Conservation (phyloP, 2,329 filamentous ascomycete genomes). For the Rhynchosporium graminicola region DNA sequence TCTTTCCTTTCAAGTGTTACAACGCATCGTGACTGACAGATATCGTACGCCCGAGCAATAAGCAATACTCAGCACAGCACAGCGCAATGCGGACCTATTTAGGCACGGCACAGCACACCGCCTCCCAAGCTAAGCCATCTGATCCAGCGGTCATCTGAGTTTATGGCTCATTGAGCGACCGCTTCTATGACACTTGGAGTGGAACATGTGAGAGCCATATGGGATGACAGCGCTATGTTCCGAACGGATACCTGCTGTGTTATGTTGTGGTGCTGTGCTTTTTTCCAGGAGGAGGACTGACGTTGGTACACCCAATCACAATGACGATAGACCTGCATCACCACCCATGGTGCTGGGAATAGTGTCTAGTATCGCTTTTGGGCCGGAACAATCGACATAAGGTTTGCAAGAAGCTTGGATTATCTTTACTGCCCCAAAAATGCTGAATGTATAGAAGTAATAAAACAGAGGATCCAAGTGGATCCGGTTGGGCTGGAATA, state of each 20-base stretch:
- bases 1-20: neutral
- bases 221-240: neutral
- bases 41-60: neutral
- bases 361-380: slow-evolving; percentile 2
- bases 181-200: slow-evolving; percentile 16
- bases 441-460: no score
- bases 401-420: neutral
- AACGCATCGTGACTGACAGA: slow-evolving; percentile 2
- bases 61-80: neutral
- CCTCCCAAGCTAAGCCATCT: slow-evolving; percentile 6
- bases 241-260: neutral
- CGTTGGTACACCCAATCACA: slow-evolving; percentile 2
- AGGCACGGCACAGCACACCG: neutral
- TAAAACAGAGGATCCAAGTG: neutral
- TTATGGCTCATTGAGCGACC: slow-evolving; percentile 6
- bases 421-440: neutral
- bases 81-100: neutral
- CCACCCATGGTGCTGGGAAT: slow-evolving; percentile 5
- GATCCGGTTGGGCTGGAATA: neutral
- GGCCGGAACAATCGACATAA: neutral
- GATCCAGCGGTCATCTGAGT: slow-evolving; percentile 2
- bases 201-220: slow-evolving; percentile 1
- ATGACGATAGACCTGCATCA: neutral
- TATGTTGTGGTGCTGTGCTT: neutral
- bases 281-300: neutral